Percentiles rank a stretch among this genome's conserved stretches.
phyloP scores from a whole-genome alignment of 495 filamentous ascomycete species.

The Xanthoparmelia taractica region DNA sequence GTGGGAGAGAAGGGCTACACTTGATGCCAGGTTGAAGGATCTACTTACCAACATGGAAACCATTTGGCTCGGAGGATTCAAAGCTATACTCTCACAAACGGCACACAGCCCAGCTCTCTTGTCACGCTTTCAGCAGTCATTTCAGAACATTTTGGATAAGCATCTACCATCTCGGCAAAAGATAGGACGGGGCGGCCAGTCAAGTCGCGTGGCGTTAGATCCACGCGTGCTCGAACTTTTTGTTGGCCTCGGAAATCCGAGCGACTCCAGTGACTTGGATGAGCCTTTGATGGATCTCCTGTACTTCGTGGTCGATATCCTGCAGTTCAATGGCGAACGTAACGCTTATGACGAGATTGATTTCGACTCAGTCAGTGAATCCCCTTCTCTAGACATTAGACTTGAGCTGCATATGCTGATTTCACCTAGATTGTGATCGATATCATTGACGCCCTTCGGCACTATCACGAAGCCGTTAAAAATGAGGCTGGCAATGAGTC shows the following conservation, averaged over 20 bases:
- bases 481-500: slow-evolving; percentile 47
- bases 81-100: slow-evolving; percentile 77
- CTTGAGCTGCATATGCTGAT: slow-evolving; percentile 18
- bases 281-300: slow-evolving; percentile 82
- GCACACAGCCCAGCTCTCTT: slow-evolving; percentile 52
- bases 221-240: slow-evolving; percentile 73
- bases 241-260: slow-evolving; percentile 70
- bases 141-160: slow-evolving; percentile 76
- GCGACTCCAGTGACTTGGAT: slow-evolving; percentile 63
- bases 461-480: slow-evolving; percentile 59
- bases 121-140: slow-evolving; percentile 62
- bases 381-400: neutral
- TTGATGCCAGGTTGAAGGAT: slow-evolving; percentile 70
- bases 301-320: slow-evolving; percentile 91
- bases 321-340: slow-evolving; percentile 91
- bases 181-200: slow-evolving; percentile 41
- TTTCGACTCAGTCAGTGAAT: slow-evolving; percentile 57
- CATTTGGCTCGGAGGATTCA: slow-evolving; percentile 91
- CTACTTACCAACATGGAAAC: slow-evolving; percentile 79
- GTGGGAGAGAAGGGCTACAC: slow-evolving; percentile 76
- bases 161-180: slow-evolving; percentile 82
- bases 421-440: slow-evolving; percentile 60
- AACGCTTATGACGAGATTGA: slow-evolving; percentile 98
- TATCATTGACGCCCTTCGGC: slow-evolving; percentile 67
- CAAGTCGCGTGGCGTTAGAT: slow-evolving; percentile 32